Base-by-base conservation (phyloP, 768 basidiomycete species). In the Mrakia gelida region DNA sequence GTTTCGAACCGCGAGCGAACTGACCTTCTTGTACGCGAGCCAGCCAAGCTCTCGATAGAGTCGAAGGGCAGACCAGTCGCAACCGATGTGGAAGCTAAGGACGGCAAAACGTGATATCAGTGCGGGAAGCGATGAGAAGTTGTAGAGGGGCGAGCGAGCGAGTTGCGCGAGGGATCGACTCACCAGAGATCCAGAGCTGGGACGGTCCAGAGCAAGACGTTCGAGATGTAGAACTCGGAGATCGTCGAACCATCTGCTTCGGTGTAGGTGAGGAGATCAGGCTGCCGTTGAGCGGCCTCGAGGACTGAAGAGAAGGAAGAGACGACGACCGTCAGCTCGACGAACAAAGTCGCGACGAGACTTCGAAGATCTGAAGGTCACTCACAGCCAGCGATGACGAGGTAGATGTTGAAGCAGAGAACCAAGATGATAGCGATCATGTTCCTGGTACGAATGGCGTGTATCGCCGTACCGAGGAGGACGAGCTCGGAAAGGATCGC, bases 361-460 rank as follows among this genome's bases (percentile, higher is more conserved):
- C n/a, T n/a, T n/a, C 18, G 32, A 32, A 7, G 6, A 3, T 34
- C 11, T 13, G 38, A 38, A 21, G 1, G 15, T 2, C 16, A 67
- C 65, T 30, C 30, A 67, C 65, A 67, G 30, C 65, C 65, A 23
- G 65, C 65, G 65, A 67, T 28, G 34, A 67, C 65, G 32, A 67
- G 32, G 30, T 67, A 67, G 65, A 67, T 67, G 65, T 67, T 67
- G 34, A 67, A 67, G 65, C 65, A 67, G 3, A 67, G 65, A 5
- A 67, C 38, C 6, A 38, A 13, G 32, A 67, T 67, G 65, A 67
- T 67, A 7, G 38, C 30, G 34, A 67, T 23, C 65, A 67, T 21
- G 65, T 67, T 67, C 30, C 32, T 11, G 1, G 30, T 67, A 3
- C 21, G 9, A 23, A 67, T 67, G 7, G 65, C 65, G 32, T 67